phyloP scores from a whole-genome alignment of 176 grass and related monocot species.

The Pharus latifolius region DNA sequence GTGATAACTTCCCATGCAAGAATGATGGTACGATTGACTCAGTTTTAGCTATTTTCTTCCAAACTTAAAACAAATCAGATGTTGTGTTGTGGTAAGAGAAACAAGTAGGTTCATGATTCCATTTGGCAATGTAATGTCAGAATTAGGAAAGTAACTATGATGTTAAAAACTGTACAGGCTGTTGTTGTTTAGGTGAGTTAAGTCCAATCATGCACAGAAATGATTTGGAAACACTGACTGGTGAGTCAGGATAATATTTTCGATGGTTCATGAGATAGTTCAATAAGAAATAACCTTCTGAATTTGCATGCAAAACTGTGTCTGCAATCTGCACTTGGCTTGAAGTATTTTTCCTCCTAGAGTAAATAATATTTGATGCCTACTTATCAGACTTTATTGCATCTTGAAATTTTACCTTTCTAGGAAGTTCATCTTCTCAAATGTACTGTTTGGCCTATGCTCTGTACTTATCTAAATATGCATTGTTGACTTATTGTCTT shows the following conservation, averaged over 20 bases:
- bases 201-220: neutral
- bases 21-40: neutral
- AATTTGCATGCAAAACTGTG: neutral
- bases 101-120: constrained; percentile 1
- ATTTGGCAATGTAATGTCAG: neutral
- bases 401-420: neutral
- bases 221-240: neutral
- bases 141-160: constrained; percentile 7
- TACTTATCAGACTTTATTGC: neutral
- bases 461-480: neutral
- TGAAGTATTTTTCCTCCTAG: neutral
- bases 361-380: neutral
- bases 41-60: neutral
- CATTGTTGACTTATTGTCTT: neutral
- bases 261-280: neutral
- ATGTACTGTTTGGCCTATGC: neutral
- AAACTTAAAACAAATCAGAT: neutral
- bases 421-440: neutral
- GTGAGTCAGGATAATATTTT: neutral
- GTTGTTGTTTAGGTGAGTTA: neutral
- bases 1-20: too few relatives aligned
- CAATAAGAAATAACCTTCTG: neutral
- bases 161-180: neutral
- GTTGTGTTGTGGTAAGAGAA: neutral
- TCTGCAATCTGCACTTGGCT: neutral